Percentiles rank a stretch among this genome's conserved stretches.
phyloP scores from a whole-genome alignment of 306 rosid genomes.

The Citrullus amarus region DNA sequence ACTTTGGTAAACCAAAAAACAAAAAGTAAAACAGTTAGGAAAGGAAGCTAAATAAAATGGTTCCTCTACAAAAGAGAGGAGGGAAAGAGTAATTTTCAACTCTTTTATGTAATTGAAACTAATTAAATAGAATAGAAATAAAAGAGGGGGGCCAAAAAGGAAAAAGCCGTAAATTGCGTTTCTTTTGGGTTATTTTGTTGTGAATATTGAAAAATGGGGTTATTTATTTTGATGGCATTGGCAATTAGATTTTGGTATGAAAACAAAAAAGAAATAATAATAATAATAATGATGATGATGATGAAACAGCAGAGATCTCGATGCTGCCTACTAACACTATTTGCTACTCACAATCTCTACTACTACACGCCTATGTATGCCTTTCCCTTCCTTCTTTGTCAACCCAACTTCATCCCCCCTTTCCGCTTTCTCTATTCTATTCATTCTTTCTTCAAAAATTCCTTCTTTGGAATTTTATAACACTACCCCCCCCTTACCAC shows the following conservation, averaged over 20 bases:
- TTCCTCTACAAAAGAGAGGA: too few relatives aligned
- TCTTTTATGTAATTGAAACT: too few relatives aligned
- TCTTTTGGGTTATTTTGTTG: background rate
- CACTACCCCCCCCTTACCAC: background rate
- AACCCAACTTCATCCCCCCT: background rate
- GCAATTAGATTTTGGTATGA: background rate
- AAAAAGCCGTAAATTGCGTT: conserved; percentile 49
- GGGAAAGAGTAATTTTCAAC: too few relatives aligned
- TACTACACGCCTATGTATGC: background rate
- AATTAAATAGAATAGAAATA: background rate
- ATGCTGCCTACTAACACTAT: background rate
- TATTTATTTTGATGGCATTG: background rate
- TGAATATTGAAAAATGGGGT: background rate
- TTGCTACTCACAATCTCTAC: background rate
- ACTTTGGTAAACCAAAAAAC: too few relatives aligned
- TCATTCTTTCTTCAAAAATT: background rate
- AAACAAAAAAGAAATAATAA: background rate
- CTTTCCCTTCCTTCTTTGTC: background rate
- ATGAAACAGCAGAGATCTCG: background rate
- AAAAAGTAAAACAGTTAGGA: too few relatives aligned
- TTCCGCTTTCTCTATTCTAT: background rate
- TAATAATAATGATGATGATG: background rate
- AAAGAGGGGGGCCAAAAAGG: conserved; percentile 5
- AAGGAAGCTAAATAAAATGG: too few relatives aligned
- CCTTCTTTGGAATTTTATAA: background rate